These are phyloP conservation scores for Craterostigma plantagineum DNA, from an alignment of 257 asterid genomes.

Conservation along the genomic window DNA sequence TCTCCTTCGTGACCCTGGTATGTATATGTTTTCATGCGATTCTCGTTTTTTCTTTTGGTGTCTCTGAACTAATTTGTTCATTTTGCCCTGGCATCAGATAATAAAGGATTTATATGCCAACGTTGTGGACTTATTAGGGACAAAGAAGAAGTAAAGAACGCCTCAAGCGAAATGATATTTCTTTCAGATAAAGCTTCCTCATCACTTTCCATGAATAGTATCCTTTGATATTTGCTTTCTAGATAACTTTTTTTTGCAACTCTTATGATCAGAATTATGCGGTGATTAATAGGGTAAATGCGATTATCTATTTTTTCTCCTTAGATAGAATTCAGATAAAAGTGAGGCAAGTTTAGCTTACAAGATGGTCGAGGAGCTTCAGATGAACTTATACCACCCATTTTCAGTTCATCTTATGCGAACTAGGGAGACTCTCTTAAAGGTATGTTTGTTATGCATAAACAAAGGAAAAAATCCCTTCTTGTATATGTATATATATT, in stretches of 20 bases:
- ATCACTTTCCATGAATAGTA: slow-evolving; percentile 41
- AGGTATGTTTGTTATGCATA: slow-evolving; percentile 29
- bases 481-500: too few species aligned
- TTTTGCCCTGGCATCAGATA: slow-evolving; percentile 24
- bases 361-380: slow-evolving; percentile 50
- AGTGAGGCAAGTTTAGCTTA: slow-evolving; percentile 30
- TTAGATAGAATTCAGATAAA: slow-evolving; percentile 30
- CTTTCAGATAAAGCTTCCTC: slow-evolving; percentile 41
- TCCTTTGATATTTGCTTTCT: slow-evolving; percentile 25
- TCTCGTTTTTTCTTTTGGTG: slow-evolving; percentile 5
- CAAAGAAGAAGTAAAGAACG: slow-evolving; percentile 43
- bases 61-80: background rate
- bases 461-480: too few species aligned
- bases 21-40: background rate
- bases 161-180: slow-evolving; percentile 25
- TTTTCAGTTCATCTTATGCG: slow-evolving; percentile 59
- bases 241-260: background rate
- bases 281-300: background rate
- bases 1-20: slow-evolving; percentile 61
- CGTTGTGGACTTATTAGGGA: slow-evolving; percentile 68
- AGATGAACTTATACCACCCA: slow-evolving; percentile 39
- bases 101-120: slow-evolving; percentile 67
- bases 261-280: background rate
- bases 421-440: slow-evolving; percentile 62
- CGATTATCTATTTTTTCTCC: slow-evolving; percentile 3